Base-by-base conservation (phyloP, 768 basidiomycete species). In the Kwoniella sp. region DNA sequence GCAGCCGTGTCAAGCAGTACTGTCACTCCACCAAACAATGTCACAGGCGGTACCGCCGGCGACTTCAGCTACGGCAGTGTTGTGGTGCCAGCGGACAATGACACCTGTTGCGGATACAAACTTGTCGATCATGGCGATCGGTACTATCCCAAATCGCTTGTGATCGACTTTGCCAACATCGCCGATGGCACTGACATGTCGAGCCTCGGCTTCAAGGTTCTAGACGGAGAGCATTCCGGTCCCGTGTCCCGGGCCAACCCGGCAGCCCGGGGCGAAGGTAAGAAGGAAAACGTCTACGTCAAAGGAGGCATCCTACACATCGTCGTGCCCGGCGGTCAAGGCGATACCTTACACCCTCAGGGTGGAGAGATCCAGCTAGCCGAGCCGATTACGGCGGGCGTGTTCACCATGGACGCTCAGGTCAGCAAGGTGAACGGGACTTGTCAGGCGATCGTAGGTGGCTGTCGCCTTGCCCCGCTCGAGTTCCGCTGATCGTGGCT, bases 371-470 rank as follows among this genome's bases (percentile, higher is more conserved):
- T 47, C 17, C 17, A 36, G 6, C 37, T 47, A 17, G 25, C 26
- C 19, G 31, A 17, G 4, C 15, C n/a, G 9, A n/a, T 37, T 0
- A 47, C 46, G 0, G 46, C 33, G 1, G 46, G 46, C 6, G 20
- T 47, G 3, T 47, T 47, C 27, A 23, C 27, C 3, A 47, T 47
- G 46, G 46, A 47, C 6, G 46, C 46, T 22, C 32, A 47, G 25
- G 34, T 47, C 2, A 34, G 37, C 23, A 22, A 32, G 14, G 37
- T 23, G 6, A n/a, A 17, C 9, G 46, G 46, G 11, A 47, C 46
- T 3, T 47, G 46, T 37, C 29, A 33, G 26, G 26, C 32, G 11
- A 22, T 47, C 9, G 46, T 46, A 32, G 51, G 56, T 57, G 12
- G 11, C 5, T 14, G 28, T 37, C 23, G 25, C 23, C 10, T n/a